These are phyloP conservation scores for Carex parvula DNA, from an alignment of 176 grass and related monocot genomes.

Conservation along the genomic window DNA sequence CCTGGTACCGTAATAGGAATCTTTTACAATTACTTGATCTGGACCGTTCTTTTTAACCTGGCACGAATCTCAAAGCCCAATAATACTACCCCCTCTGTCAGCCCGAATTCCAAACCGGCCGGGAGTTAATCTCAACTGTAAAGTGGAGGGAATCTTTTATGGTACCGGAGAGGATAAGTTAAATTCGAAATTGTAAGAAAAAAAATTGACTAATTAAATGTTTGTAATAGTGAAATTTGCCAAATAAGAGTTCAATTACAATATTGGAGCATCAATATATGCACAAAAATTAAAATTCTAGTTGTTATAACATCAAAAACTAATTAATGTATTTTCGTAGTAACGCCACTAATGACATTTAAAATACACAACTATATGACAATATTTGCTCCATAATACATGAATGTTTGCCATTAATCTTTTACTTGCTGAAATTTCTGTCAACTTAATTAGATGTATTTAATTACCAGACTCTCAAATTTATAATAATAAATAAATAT, in stretches of 20 bases:
- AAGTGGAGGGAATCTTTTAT: too few species aligned
- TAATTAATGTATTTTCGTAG: not conserved
- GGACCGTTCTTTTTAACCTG: too few species aligned
- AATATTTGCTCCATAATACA: not conserved
- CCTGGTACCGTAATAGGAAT: too few species aligned
- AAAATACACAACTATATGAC: not conserved
- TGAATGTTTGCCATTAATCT: not conserved
- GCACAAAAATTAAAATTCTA: not conserved
- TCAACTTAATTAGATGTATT: not conserved
- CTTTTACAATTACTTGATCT: too few species aligned
- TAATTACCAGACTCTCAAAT: not conserved
- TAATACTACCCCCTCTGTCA: too few species aligned
- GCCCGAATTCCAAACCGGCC: too few species aligned
- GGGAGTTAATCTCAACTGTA: too few species aligned
- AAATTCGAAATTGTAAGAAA: not conserved
- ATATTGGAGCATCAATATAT: not conserved
- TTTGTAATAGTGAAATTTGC: not conserved
- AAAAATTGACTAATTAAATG: not conserved
- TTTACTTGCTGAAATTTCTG: not conserved
- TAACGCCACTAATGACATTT: not conserved
- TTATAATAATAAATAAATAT: not conserved
- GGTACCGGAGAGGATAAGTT: too few species aligned
- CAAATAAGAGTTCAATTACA: not conserved
- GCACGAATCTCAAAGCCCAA: too few species aligned
- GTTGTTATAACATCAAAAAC: not conserved